Evolutionary conservation across 371 early-diverging fungal genomes (phyloP), one percentile per base, ranked within the genome.

Genomic region (Mucor irregularis): DNA sequence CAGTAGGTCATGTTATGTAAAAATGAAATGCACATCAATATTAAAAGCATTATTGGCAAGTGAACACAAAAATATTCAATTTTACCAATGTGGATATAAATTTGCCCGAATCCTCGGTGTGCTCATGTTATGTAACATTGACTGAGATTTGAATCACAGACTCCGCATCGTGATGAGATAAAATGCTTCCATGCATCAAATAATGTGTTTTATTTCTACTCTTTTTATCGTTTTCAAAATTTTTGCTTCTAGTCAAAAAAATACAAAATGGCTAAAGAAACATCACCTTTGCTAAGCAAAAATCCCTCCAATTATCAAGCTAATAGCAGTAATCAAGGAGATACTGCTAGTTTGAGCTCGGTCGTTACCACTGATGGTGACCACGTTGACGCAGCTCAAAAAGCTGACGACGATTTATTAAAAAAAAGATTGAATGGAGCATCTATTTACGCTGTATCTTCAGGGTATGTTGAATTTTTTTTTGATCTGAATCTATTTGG

Each of bases 401-500:
- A n/a, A n/a, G 51, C 53, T 6, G 39, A 52, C 4, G 71, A 73
- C 8, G 71, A 71, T 21, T 53, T 74, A 24, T 53, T 71, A 13
- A 68, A 68, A 6, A 55, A 62, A 33, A 59, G 74, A 28, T 45
- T 78, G 4, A 72, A 72, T 42, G 74, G 74, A 14, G 68, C 73
- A 8, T 64, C 66, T 0, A 43, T 74, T 5, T 54, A 64, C 39
- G 70, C 74, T 16, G 58, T 78, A 29, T 52, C 72, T 13, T 38
- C 49, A n/a, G 75, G 71, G 75, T 71, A 71, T n/a, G n/a, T n/a
- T n/a, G 42, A 22, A 22, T 5, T 17, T 4, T 22, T 50, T 10
- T 4, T 16, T 26, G n/a, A 10, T n/a, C 33, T 49, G 21, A 38
- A 19, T 6, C n/a, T 29, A 19, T 25, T 31, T 5, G 5, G n/a